phyloP scores from a whole-genome alignment of 495 filamentous ascomycete species.

The Cercophora newfieldiana region DNA sequence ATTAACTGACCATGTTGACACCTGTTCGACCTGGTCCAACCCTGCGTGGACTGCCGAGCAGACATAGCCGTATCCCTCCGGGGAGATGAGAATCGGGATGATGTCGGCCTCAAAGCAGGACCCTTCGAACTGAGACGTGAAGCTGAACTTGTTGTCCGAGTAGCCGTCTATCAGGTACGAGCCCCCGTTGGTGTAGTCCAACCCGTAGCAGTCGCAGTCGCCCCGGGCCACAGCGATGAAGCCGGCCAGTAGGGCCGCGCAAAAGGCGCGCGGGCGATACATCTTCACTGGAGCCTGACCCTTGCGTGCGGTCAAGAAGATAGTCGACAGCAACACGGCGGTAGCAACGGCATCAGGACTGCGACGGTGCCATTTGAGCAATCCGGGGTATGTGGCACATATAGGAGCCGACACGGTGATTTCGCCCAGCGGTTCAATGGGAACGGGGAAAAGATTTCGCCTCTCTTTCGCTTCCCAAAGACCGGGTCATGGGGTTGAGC shows the following conservation, averaged over 20 bases:
- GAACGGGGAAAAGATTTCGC: not conserved
- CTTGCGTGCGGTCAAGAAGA: not conserved
- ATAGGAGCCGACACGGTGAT: not conserved
- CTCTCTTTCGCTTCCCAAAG: constrained; percentile 16
- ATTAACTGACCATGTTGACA: constrained; percentile 27
- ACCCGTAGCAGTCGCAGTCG: constrained; percentile 26
- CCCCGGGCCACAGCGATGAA: constrained; percentile 1
- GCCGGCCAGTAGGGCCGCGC: constrained; percentile 7
- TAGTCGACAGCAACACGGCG: not conserved
- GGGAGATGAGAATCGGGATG: constrained; percentile 33
- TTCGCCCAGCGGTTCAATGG: not conserved
- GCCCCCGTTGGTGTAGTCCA: constrained; percentile 37
- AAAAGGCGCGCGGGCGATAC: constrained; percentile 2
- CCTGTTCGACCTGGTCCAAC: constrained; percentile 25
- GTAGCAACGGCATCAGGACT: not conserved
- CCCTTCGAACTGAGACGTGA: constrained; percentile 31
- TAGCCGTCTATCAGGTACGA: constrained; percentile 34
- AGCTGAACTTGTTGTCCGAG: constrained; percentile 29
- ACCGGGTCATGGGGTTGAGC: constrained; percentile 17
- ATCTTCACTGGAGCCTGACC: not conserved
- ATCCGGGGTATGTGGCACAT: constrained; percentile 10
- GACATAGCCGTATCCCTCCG: constrained; percentile 28
- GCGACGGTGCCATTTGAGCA: not conserved
- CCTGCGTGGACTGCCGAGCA: constrained; percentile 30
- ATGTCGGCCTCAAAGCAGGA: constrained; percentile 28